These are phyloP conservation scores for Suhomyces prunicola DNA, from an alignment of 805 yeast species.

Conservation along the genomic window DNA sequence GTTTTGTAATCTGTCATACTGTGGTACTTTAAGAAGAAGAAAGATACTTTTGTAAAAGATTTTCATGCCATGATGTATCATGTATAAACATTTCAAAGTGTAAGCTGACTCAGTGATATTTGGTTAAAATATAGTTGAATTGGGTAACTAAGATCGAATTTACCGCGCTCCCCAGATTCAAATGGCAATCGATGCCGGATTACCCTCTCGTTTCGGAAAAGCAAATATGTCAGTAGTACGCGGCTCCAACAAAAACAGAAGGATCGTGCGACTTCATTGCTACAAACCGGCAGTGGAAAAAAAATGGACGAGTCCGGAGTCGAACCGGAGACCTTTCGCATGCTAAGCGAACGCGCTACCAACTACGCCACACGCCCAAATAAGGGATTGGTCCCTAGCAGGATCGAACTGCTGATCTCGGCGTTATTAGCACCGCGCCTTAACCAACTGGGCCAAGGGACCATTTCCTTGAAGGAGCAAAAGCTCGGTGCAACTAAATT, in stretches of 20 bases:
- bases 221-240: not conserved
- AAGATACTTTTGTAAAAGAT: not conserved
- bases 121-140: not conserved
- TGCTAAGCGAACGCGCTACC: slow-evolving; percentile 81
- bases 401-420: slow-evolving; percentile 85
- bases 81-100: not conserved
- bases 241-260: not conserved
- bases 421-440: slow-evolving; percentile 55
- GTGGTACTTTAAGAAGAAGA: not conserved
- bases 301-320: slow-evolving; percentile 68
- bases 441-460: slow-evolving; percentile 55
- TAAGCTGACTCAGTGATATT: not conserved
- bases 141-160: slow-evolving; percentile 9
- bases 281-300: not conserved
- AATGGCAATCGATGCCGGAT: slow-evolving; percentile 1
- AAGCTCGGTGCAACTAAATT: not conserved
- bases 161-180: slow-evolving; percentile 5
- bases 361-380: slow-evolving; percentile 75
- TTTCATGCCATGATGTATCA: not conserved
- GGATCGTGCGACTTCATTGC: not conserved
- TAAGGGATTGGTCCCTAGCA: slow-evolving; percentile 71
- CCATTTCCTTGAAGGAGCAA: slow-evolving; percentile 15
- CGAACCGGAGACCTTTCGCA: slow-evolving; percentile 79
- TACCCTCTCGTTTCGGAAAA: not conserved
- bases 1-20: slow-evolving; percentile 10